Evolutionary conservation across 2,329 filamentous ascomycete genomes (phyloP).

Genomic region (Cercospora citrullina): DNA sequence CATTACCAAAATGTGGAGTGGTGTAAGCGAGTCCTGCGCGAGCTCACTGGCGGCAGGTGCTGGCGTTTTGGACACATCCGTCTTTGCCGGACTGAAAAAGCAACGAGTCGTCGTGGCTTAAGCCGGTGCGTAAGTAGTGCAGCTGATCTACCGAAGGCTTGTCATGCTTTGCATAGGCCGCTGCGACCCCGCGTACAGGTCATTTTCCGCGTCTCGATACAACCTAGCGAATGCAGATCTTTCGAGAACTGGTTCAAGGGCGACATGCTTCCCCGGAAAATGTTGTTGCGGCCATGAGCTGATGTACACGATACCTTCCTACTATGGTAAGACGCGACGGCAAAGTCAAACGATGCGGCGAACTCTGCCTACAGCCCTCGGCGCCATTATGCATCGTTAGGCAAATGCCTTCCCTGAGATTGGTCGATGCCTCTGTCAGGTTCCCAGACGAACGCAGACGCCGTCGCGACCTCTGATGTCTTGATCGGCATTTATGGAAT

Average conservation of each 20-base stretch:
- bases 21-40: neutral
- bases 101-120: neutral
- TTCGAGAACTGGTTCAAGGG: neutral
- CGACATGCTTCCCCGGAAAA: neutral
- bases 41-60: neutral
- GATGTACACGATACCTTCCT: neutral
- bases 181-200: neutral
- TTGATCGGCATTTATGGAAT: neutral
- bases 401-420: neutral
- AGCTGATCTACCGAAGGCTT: neutral
- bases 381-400: conserved; percentile 3
- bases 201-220: neutral
- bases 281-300: neutral
- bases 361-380: neutral
- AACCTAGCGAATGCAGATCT: neutral
- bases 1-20: neutral
- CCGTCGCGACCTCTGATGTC: neutral
- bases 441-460: neutral
- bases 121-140: neutral
- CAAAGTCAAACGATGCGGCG: neutral
- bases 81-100: conserved; percentile 6
- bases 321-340: neutral
- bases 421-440: neutral
- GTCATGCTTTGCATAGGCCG: conserved; percentile 2
- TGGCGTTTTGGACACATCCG: neutral